These are phyloP conservation scores for Beauveria bassiana DNA, from an alignment of 2,329 filamentous ascomycete species.

Conservation along the genomic window DNA sequence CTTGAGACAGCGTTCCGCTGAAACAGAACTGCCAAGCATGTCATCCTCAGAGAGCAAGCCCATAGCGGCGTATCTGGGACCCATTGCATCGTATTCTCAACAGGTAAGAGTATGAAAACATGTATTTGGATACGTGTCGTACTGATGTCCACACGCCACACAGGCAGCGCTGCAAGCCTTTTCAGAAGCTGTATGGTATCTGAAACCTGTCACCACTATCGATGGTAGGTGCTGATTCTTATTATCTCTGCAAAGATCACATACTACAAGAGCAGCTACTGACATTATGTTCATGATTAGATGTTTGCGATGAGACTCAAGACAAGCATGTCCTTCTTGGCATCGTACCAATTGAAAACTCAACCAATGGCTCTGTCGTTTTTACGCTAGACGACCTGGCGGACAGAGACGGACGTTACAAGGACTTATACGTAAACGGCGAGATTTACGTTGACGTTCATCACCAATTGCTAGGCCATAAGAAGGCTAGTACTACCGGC, in stretches of 20 bases:
- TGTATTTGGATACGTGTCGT: not conserved
- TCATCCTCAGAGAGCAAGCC: conserved; percentile 5
- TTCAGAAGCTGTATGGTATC: conserved; percentile 36
- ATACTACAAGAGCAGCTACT: not conserved
- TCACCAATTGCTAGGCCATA: conserved; percentile 70
- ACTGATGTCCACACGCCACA: conserved; percentile 1
- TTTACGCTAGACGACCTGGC: conserved; percentile 85
- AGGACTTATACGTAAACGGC: conserved; percentile 66
- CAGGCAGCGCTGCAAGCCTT: conserved; percentile 43
- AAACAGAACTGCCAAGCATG: not conserved
- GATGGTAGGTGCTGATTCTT: conserved; percentile 28
- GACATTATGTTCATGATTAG: conserved; percentile 29
- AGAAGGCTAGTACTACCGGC: conserved; percentile 12
- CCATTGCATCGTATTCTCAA: conserved; percentile 10
- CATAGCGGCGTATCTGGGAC: conserved; percentile 8
- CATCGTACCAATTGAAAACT: conserved; percentile 93
- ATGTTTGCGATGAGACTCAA: conserved; percentile 76
- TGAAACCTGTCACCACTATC: conserved; percentile 45
- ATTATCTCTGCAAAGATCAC: conserved; percentile 7
- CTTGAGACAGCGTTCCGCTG: not conserved
- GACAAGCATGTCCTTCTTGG: conserved; percentile 56
- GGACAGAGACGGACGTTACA: conserved; percentile 57
- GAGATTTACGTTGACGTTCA: conserved; percentile 84
- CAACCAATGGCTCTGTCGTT: conserved; percentile 85
- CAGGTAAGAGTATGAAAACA: not conserved